A percentile compares a stretch with the other conserved stretches of the same genome.
Conservation (phyloP, 495 filamentous ascomycete genomes). For the Daldinia decipiens region DNA sequence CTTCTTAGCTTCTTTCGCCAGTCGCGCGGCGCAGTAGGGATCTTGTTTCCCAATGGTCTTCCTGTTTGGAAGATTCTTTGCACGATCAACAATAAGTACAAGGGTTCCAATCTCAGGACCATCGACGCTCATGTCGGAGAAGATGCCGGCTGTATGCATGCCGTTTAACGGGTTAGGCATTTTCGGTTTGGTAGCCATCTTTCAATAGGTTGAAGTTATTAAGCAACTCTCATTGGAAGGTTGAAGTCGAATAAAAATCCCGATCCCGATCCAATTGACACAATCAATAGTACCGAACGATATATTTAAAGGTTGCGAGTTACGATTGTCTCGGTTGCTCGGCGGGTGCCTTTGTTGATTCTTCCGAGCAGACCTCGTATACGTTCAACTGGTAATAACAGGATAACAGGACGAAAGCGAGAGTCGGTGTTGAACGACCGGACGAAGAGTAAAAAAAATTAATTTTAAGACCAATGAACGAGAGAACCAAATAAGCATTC, state of each 20-base stretch:
- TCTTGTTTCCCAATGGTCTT: constrained; percentile 99
- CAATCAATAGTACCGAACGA: neutral
- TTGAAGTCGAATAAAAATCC: neutral
- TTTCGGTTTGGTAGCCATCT: constrained; percentile 61
- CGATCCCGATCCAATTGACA: constrained; percentile 16
- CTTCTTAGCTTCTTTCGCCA: constrained; percentile 98
- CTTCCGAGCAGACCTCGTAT: constrained; percentile 27
- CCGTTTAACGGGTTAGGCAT: constrained; percentile 51
- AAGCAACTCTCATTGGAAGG: constrained; percentile 19
- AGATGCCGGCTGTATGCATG: constrained; percentile 91
- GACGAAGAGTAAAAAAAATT: constrained; percentile 24
- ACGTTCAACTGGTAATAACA: constrained; percentile 12
- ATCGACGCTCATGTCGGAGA: constrained; percentile 93
- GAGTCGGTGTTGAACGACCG: constrained; percentile 13
- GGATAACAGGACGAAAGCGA: constrained; percentile 21
- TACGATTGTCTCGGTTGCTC: constrained; percentile 22
- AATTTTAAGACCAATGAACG: constrained; percentile 36
- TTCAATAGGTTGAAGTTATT: constrained; percentile 15
- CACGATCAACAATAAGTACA: constrained; percentile 89
- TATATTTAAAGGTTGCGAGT: constrained; percentile 8
- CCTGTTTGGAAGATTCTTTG: constrained; percentile 95
- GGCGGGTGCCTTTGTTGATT: constrained; percentile 38
- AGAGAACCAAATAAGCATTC: constrained; percentile 31
- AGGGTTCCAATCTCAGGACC: constrained; percentile 94
- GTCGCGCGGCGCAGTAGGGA: constrained; percentile 90